Base-by-base conservation (phyloP, 208 protist genomes). In the Acanthamoeba lenticulata region DNA sequence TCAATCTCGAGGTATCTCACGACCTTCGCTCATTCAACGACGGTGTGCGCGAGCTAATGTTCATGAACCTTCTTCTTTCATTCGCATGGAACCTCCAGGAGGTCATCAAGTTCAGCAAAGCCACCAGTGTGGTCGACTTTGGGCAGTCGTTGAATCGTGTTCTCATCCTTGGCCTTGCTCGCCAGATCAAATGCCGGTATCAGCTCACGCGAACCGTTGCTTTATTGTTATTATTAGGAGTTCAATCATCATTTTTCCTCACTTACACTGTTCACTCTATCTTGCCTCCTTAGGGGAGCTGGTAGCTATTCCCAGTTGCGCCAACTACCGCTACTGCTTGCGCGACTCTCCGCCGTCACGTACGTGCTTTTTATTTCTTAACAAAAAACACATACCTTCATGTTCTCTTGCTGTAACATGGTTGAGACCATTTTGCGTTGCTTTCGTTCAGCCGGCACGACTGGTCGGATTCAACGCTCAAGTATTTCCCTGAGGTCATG, bases 111-210 rank as follows among this genome's bases (percentile, higher is more conserved):
- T 90, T 90, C 38, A 72, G 55, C 57, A 69, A 90, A 24, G 85
- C 85, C 2, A 90, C 85, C 38, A 42, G 2, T 7, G 85, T 47
- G 24, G 69, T 90, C 47, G 47, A 90, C 36, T 90, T 90, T 21
- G 85, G 85, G 11, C 55, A 90, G 27, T 72, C 85, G 32, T 29
- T 90, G 19, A 90, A 90, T 47, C 85, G 85, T 21, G 57, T 36
- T 17, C 85, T 90, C 19, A 69, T 90, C 6, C 40, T 90, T 2
- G 85, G 85, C n/a, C 27, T 90, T 2, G 85, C 85, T 4, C 65
- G 85, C 15, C 77, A 86, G 36, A 86, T 86, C 77, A 86, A 86
- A 86, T 86, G 77, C 77, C 3, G 77, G 77, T 86, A 45, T 1
- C 21, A 0, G 36, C 29, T 42, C 36, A 44, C 67, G 67, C 29